Conservation (phyloP, 345 rosid species). For the Aquilaria sinensis region DNA sequence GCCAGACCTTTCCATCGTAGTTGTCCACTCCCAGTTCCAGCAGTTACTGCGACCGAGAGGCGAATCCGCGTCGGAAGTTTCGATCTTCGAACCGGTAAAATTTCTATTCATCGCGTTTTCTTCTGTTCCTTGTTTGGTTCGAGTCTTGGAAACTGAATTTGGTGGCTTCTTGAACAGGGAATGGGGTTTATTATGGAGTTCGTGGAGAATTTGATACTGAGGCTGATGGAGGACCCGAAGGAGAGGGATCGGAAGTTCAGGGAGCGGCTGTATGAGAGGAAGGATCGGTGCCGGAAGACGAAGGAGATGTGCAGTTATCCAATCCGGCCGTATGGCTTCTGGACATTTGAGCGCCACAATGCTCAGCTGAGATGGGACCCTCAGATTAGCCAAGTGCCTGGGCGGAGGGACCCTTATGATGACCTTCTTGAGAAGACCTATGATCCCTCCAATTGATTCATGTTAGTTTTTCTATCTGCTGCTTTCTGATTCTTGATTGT, state of each 20-base stretch:
- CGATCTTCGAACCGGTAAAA: too few species aligned
- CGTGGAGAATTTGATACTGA: conserved; percentile 78
- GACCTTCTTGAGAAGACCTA: conserved; percentile 58
- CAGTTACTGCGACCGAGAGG: too few species aligned
- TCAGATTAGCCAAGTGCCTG: conserved; percentile 94
- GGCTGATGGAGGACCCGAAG: conserved; percentile 93
- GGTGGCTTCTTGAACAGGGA: not conserved
- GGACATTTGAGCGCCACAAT: conserved; percentile 96
- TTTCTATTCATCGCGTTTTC: too few species aligned
- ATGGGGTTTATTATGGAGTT: conserved; percentile 95
- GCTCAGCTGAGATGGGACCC: conserved; percentile 92
- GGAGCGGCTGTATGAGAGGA: conserved; percentile 59
- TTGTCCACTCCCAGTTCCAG: too few species aligned
- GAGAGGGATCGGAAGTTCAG: conserved; percentile 83
- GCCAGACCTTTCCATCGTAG: too few species aligned
- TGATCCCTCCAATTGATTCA: conserved; percentile 10
- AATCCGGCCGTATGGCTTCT: conserved; percentile 91
- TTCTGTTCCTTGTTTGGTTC: not conserved
- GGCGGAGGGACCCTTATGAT: conserved; percentile 94
- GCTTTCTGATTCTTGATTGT: too few species aligned
- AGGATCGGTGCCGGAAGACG: conserved; percentile 77
- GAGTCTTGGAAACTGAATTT: not conserved
- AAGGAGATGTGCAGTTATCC: conserved; percentile 99
- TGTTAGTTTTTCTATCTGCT: not conserved
- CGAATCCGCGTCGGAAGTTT: too few species aligned